Conservation (phyloP, 179 eudicot species). For the Camellia oleifera region DNA sequence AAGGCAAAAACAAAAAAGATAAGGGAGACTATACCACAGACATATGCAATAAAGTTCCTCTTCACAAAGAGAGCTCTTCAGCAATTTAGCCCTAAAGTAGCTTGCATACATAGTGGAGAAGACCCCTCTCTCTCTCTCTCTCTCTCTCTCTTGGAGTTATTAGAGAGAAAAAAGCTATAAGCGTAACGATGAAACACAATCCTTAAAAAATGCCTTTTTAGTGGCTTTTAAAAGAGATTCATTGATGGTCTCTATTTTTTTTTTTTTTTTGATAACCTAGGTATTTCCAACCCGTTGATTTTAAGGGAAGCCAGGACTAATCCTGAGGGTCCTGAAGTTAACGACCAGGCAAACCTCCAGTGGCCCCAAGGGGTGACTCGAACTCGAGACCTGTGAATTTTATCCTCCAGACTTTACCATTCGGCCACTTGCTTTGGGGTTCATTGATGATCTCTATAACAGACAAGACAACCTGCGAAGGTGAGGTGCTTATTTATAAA, state of each 20-base stretch:
- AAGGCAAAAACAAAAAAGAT: not conserved
- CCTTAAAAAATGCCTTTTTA: not conserved
- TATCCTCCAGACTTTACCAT: no score
- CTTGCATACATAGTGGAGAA: slow-evolving; percentile 19
- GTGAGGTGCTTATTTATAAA: not conserved
- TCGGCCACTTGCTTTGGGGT: not conserved
- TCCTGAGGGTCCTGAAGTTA: no score
- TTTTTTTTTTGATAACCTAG: no score
- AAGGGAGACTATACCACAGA: not conserved
- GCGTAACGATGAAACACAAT: slow-evolving; percentile 12
- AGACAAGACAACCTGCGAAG: slow-evolving; percentile 14
- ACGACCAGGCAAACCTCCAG: no score
- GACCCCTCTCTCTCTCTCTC: slow-evolving; percentile 7
- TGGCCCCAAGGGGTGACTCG: no score
- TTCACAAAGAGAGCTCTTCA: slow-evolving; percentile 3
- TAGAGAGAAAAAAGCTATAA: not conserved
- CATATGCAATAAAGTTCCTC: slow-evolving; percentile 9
- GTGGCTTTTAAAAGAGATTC: slow-evolving; percentile 15
- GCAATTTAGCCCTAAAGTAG: slow-evolving; percentile 15
- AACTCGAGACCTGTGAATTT: no score
- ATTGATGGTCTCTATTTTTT: not conserved
- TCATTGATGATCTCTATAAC: not conserved
- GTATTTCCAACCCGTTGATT: no score
- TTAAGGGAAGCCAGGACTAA: no score
- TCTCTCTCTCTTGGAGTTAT: not conserved